These are phyloP conservation scores for Hortaea sp. DNA, from an alignment of 2,329 filamentous ascomycete genomes.

Conservation along the genomic window DNA sequence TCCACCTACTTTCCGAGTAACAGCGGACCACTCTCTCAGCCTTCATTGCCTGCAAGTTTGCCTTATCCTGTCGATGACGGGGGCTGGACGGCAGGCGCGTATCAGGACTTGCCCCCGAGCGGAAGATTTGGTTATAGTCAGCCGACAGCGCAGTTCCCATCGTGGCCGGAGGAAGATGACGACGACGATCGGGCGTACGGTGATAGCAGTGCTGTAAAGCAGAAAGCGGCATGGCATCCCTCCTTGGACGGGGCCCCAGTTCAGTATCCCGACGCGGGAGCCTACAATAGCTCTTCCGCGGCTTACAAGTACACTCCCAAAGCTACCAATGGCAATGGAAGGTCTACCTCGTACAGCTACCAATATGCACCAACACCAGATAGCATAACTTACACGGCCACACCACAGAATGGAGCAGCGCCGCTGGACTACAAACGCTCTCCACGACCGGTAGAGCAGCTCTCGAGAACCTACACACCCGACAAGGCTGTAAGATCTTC, in stretches of 20 bases:
- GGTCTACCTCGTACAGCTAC: constrained; percentile 10
- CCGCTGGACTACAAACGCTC: constrained; percentile 5
- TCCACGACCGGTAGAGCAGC: constrained; percentile 4
- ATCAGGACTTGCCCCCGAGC: constrained; percentile 23
- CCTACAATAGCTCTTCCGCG: constrained; percentile 6
- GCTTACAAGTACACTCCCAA: constrained; percentile 13
- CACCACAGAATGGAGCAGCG: constrained; percentile 11
- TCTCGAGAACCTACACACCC: constrained; percentile 9
- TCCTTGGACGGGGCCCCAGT: constrained; percentile 8
- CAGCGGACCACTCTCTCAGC: constrained; percentile 5
- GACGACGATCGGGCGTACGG: constrained; percentile 23
- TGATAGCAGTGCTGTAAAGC: constrained; percentile 1
- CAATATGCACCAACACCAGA: constrained; percentile 32
- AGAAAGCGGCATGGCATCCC: constrained; percentile 3
- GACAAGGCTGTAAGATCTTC: constrained; percentile 11
- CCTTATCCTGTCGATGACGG: constrained; percentile 19
- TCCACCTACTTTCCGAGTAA: constrained; percentile 8
- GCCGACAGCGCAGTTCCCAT: constrained; percentile 8
- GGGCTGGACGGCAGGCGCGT: constrained; percentile 35
- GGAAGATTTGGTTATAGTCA: constrained; percentile 21
- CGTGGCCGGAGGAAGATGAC: constrained; percentile 5
- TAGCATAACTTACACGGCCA: constrained; percentile 32
- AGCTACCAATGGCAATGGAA: constrained; percentile 13
- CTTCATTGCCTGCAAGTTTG: constrained; percentile 8
- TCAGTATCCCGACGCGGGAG: constrained; percentile 7